A percentile compares a stretch with the other conserved stretches of the same genome.
phyloP scores from a whole-genome alignment of 768 basidiomycete genomes.

The Phaeotremella skinneri region DNA sequence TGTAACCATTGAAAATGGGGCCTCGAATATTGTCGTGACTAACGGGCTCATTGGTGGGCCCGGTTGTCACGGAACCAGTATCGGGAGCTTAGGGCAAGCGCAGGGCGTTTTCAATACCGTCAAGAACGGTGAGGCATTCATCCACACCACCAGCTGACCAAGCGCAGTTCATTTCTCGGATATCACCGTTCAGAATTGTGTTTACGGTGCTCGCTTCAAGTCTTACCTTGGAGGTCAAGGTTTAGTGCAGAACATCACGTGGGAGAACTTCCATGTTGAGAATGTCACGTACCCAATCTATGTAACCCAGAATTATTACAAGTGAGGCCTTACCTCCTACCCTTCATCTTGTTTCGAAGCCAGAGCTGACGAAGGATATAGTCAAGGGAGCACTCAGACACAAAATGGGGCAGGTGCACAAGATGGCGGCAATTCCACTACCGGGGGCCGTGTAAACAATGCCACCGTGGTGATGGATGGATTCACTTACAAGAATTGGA shows the following conservation, averaged over 20 bases:
- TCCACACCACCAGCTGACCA: slow-evolving; percentile 13
- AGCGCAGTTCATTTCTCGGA: slow-evolving; percentile 54
- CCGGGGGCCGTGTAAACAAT: slow-evolving; percentile 34
- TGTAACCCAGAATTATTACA: slow-evolving; percentile 56
- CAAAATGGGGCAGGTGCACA: slow-evolving; percentile 25
- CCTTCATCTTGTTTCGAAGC: background rate
- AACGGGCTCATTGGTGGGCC: slow-evolving; percentile 58
- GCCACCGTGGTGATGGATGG: slow-evolving; percentile 31
- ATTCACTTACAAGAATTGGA: slow-evolving; percentile 33
- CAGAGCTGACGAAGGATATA: background rate
- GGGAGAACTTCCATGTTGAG: slow-evolving; percentile 55
- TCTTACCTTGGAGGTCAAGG: slow-evolving; percentile 58
- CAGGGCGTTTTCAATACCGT: slow-evolving; percentile 54
- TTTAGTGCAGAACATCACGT: slow-evolving; percentile 57
- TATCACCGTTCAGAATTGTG: slow-evolving; percentile 58
- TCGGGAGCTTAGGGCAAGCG: slow-evolving; percentile 56
- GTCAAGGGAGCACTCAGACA: slow-evolving; percentile 27
- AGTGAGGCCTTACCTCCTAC: slow-evolving; percentile 21
- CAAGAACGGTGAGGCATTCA: slow-evolving; percentile 42
- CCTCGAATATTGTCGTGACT: slow-evolving; percentile 55
- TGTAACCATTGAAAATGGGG: slow-evolving; percentile 57
- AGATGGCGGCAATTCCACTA: slow-evolving; percentile 16
- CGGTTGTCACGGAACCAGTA: slow-evolving; percentile 56
- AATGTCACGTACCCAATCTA: slow-evolving; percentile 58
- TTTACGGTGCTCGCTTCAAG: slow-evolving; percentile 58